Conservation (phyloP, 2,329 filamentous ascomycete genomes). For the Trichoderma harzianum region DNA sequence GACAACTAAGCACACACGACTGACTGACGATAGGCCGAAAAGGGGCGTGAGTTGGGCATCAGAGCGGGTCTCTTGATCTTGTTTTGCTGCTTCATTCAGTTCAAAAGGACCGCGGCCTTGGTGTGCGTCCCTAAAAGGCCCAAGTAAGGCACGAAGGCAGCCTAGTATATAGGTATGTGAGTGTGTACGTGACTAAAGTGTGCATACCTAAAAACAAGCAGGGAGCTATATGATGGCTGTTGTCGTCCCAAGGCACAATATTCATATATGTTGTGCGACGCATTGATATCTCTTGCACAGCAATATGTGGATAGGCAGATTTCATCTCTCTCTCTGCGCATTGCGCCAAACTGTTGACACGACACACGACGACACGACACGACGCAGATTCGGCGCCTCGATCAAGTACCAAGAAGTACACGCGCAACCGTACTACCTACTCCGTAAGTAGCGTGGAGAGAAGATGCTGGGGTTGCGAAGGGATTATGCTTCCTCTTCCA, state of each 20-base stretch:
- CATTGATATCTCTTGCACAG: not conserved
- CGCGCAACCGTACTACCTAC: not conserved
- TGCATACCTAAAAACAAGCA: not conserved
- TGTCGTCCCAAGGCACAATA: constrained; percentile 1
- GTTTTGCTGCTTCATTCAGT: not conserved
- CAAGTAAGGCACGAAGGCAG: not conserved
- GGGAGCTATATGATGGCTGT: constrained; percentile 10
- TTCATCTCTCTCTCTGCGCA: not conserved
- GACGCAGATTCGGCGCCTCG: not conserved
- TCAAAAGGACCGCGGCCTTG: not conserved
- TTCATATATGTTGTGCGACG: constrained; percentile 15
- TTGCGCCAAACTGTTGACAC: not conserved
- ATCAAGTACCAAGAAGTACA: not conserved
- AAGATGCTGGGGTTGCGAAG: not conserved
- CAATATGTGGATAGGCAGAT: not conserved
- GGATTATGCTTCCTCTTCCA: not conserved
- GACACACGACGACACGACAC: not conserved
- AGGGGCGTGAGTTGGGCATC: constrained; percentile 13
- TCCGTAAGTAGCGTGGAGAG: not conserved
- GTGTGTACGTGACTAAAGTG: not conserved
- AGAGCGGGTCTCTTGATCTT: constrained; percentile 7
- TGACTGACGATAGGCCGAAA: not conserved
- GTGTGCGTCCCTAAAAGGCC: not conserved
- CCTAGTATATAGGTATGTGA: not conserved
- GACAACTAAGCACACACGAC: constrained; percentile 6